Conservation (phyloP, 2,329 filamentous ascomycete species). For the Aspergillus sp. region DNA sequence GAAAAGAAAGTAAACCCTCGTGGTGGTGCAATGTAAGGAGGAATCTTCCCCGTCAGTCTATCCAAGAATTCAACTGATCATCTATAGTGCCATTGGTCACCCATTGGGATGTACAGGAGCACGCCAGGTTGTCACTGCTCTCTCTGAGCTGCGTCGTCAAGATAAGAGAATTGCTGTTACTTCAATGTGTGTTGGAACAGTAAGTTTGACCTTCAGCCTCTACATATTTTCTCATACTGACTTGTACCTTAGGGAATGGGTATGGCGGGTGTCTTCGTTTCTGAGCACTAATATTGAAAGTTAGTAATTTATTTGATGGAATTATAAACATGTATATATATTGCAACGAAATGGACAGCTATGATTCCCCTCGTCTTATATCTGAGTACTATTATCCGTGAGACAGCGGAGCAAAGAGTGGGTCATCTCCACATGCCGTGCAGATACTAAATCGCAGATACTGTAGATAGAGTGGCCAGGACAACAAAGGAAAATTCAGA, state of each 20-base stretch:
- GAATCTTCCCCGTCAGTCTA: not conserved
- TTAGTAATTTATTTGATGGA: not conserved
- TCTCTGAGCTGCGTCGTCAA: constrained; percentile 79
- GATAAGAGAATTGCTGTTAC: constrained; percentile 78
- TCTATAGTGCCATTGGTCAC: constrained; percentile 71
- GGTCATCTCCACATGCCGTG: constrained; percentile 1
- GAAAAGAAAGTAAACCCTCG: constrained; percentile 87
- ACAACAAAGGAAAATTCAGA: too few relatives aligned
- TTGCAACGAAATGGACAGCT: not conserved
- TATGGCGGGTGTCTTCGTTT: constrained; percentile 91
- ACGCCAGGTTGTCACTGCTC: constrained; percentile 79
- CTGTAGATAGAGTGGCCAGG: too few relatives aligned
- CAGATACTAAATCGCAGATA: not conserved
- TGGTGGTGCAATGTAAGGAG: constrained; percentile 69
- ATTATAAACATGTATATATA: not conserved
- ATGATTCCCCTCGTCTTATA: not conserved
- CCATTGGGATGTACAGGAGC: constrained; percentile 87
- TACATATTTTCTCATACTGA: constrained; percentile 4
- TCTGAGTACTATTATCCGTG: not conserved
- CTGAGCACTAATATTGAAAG: constrained; percentile 56
- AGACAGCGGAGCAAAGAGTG: not conserved
- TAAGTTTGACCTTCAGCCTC: constrained; percentile 40
- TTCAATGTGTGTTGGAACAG: constrained; percentile 91
- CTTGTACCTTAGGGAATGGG: constrained; percentile 47
- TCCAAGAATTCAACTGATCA: constrained; percentile 6